Percentiles rank a stretch among this genome's conserved stretches.
Conservation (phyloP, 2,329 filamentous ascomycete species). For the Aspergillus brasiliensis region DNA sequence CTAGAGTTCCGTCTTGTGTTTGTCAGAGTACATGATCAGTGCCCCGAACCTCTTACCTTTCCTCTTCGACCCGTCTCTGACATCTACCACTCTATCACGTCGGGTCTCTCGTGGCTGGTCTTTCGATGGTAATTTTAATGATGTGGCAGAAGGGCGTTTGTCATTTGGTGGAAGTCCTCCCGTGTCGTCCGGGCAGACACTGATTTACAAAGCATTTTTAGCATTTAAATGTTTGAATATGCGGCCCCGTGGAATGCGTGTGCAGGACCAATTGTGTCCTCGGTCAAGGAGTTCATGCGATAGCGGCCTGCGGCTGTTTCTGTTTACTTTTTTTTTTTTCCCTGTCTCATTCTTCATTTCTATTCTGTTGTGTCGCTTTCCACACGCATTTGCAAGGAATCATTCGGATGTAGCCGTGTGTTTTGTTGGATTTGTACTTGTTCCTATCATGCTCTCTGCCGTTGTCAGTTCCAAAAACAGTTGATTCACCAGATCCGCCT, state of each 20-base stretch:
- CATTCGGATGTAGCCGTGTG: constrained; percentile 10
- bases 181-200: constrained; percentile 10
- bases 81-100: constrained; percentile 5
- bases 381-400: constrained; percentile 5
- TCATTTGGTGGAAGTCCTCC: constrained; percentile 19
- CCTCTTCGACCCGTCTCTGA: constrained; percentile 8
- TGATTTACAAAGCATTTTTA: constrained; percentile 19
- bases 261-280: constrained; percentile 16
- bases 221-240: constrained; percentile 23
- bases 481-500: constrained; percentile 3
- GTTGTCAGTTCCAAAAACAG: constrained; percentile 11
- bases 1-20: constrained; percentile 26
- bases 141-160: constrained; percentile 19
- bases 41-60: constrained; percentile 12
- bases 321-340: constrained; percentile 5
- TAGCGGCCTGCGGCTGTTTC: constrained; percentile 19
- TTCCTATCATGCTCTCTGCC: background rate
- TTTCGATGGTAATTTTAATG: constrained; percentile 18
- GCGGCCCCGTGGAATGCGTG: constrained; percentile 13
- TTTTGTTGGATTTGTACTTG: constrained; percentile 10
- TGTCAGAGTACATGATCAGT: constrained; percentile 27
- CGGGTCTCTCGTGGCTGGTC: constrained; percentile 7
- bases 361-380: background rate
- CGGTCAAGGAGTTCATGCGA: constrained; percentile 21
- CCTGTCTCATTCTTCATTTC: constrained; percentile 2